Evolutionary conservation across 139 green algal species (phyloP).

Genomic region (Eudorina sp.): DNA sequence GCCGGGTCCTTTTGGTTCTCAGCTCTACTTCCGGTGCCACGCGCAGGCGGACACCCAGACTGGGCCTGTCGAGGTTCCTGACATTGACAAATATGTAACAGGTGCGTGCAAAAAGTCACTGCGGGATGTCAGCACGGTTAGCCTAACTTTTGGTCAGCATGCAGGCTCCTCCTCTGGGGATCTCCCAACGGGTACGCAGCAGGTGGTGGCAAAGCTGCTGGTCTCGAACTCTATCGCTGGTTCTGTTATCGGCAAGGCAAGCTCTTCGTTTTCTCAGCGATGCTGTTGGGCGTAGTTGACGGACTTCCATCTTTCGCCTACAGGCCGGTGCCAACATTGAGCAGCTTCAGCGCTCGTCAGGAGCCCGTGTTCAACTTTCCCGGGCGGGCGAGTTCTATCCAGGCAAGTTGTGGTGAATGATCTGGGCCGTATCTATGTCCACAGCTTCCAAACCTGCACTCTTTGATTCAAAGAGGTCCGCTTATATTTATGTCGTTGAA

Average conservation of each 20-base stretch:
- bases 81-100: slow-evolving; percentile 40
- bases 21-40: no score
- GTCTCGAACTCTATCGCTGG: slow-evolving; percentile 75
- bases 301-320: neutral
- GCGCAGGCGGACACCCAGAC: slow-evolving; percentile 22
- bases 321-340: slow-evolving; percentile 73
- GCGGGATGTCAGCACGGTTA: neutral
- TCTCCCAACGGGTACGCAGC: slow-evolving; percentile 55
- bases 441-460: no score
- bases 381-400: slow-evolving; percentile 77
- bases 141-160: neutral
- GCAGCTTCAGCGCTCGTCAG: slow-evolving; percentile 75
- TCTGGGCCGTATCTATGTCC: slow-evolving; percentile 24
- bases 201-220: slow-evolving; percentile 74
- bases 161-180: slow-evolving; percentile 43
- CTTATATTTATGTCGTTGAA: neutral
- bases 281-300: neutral
- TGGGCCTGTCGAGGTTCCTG: slow-evolving; percentile 21
- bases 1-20: neutral
- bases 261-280: neutral
- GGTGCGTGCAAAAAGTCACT: neutral
- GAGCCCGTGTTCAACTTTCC: slow-evolving; percentile 76
- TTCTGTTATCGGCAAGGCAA: slow-evolving; percentile 75
- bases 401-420: slow-evolving; percentile 55
- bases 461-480: neutral